phyloP scores from a whole-genome alignment of 441 rosid species.

The Pelargonium myrrhifolium region DNA sequence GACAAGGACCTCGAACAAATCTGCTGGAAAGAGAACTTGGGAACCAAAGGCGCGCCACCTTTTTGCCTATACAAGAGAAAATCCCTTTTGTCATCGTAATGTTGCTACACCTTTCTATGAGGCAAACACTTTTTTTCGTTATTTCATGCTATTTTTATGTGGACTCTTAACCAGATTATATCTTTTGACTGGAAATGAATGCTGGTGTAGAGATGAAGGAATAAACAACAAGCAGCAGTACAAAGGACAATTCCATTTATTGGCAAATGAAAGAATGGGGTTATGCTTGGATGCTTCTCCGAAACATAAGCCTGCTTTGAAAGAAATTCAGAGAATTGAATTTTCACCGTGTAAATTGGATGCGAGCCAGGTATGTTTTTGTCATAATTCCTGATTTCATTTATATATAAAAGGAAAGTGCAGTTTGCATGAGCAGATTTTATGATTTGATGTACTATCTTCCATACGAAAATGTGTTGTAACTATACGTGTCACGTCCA shows the following conservation, averaged over 20 bases:
- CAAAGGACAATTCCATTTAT: conserved; percentile 39
- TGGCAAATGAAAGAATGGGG: conserved; percentile 42
- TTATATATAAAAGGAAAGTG: background rate
- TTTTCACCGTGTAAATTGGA: conserved; percentile 61
- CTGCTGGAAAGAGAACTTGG: conserved; percentile 56
- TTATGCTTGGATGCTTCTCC: conserved; percentile 71
- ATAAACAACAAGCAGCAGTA: conserved; percentile 27
- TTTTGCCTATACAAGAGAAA: conserved; percentile 67
- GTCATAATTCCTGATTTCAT: background rate
- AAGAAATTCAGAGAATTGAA: conserved; percentile 42
- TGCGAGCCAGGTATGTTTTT: conserved; percentile 52
- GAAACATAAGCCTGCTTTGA: conserved; percentile 50
- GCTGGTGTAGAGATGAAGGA: conserved; percentile 44
- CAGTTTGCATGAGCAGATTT: background rate
- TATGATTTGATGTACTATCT: background rate
- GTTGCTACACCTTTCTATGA: conserved; percentile 6
- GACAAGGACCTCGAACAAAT: conserved; percentile 44
- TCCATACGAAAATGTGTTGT: background rate
- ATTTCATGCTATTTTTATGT: background rate
- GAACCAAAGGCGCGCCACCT: conserved; percentile 28
- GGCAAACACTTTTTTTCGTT: background rate
- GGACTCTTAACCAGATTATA: background rate
- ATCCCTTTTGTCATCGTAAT: conserved; percentile 40
- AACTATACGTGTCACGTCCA: no score
- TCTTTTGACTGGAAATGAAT: background rate